These are phyloP conservation scores for Rhizopogon parksii DNA, from an alignment of 1,284 basidiomycete species.

Conservation along the genomic window DNA sequence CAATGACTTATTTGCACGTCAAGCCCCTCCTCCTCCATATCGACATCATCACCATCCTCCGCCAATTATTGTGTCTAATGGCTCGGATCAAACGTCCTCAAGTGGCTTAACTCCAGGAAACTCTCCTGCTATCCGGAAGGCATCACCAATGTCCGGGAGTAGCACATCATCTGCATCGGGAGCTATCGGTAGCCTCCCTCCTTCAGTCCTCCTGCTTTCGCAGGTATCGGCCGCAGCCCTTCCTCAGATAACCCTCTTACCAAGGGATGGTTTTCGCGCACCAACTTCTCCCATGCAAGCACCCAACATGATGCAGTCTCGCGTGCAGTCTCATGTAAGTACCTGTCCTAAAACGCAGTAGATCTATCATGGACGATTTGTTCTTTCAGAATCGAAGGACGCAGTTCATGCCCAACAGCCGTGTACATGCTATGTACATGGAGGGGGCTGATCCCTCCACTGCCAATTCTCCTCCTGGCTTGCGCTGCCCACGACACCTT, in stretches of 20 bases:
- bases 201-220: slow-evolving; percentile 32
- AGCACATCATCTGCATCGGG: slow-evolving; percentile 17
- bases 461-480: slow-evolving; percentile 53
- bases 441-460: slow-evolving; percentile 56
- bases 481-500: slow-evolving; percentile 66
- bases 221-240: slow-evolving; percentile 28
- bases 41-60: slow-evolving; percentile 36
- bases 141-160: slow-evolving; percentile 23
- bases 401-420: slow-evolving; percentile 30
- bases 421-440: slow-evolving; percentile 47
- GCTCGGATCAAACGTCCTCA: slow-evolving; percentile 21
- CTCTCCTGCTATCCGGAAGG: slow-evolving; percentile 20
- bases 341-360: neutral
- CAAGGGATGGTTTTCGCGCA: slow-evolving; percentile 2
- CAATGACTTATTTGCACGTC: slow-evolving; percentile 72
- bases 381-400: slow-evolving; percentile 11
- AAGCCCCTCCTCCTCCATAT: slow-evolving; percentile 48
- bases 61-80: slow-evolving; percentile 23
- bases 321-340: slow-evolving; percentile 16
- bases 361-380: slow-evolving; percentile 5
- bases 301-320: slow-evolving; percentile 6
- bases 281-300: slow-evolving; percentile 7
- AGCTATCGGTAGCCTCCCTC: slow-evolving; percentile 24
- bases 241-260: slow-evolving; percentile 7
- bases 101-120: slow-evolving; percentile 16